Evolutionary conservation across 2,329 filamentous ascomycete species (phyloP), one percentile per base, ranked within the genome.

Genomic region (Neoarthrinium moseri): DNA sequence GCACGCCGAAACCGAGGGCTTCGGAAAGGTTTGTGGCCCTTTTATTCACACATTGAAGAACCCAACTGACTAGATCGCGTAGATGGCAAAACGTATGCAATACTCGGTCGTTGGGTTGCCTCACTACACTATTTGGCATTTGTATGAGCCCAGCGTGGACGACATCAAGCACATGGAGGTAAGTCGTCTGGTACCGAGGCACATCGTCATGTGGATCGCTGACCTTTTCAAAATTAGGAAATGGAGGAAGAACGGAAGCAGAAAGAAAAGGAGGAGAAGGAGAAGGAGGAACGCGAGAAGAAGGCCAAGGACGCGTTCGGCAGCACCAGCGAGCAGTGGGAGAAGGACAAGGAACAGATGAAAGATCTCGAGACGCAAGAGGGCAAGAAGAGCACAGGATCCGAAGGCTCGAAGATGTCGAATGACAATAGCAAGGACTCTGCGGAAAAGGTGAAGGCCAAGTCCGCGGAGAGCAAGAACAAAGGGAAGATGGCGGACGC

Each of bases 91-190:
- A 67, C 86, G 89, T 49, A 97, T 99, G 94, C 79, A 87, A 49
- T 97, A 89, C 62, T 96, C 91, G 0, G 94, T 99, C 15, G 87
- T 99, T 48, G 94, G 94, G 24, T 77, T 99, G 37, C 94, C 94
- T 6, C 94, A 99, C 65, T 99, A 99, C 68, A 96, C 91, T 1
- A 96, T 99, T 54, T 99, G 94, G 94, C 94, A 99, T 84, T 77
- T 99, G 60, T 99, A 99, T 73, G 94, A 99, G 68, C 94, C 94
- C n/a, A 96, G 90, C 59, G 89, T 96, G 13, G 94, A 99, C 61
- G 94, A 99, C 60, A 89, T 97, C 52, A 85, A 88, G 49, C 94
- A 97, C 62, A 99, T 99, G 94, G 92, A 91, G 73, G 83, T 84
- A 66, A 49, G 72, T 11, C 6, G 17, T 46, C 27, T 30, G 13